Base-by-base conservation (phyloP, 768 basidiomycete genomes). In the Hygrocybe punicea region DNA sequence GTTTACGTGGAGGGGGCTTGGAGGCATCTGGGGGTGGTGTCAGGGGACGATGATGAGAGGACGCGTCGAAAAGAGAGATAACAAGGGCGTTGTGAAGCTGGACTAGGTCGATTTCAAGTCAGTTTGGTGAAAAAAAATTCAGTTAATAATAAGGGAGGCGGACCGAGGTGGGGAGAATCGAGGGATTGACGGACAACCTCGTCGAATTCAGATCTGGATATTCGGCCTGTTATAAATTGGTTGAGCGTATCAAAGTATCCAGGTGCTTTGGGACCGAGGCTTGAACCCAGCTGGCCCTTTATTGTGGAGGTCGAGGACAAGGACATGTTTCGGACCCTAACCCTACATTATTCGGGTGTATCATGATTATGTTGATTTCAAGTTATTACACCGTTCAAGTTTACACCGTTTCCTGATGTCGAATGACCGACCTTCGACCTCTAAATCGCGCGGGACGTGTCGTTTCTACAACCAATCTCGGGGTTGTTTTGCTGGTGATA, bases 71-170 rank as follows among this genome's bases (percentile, higher is more conserved):
- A 14, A 93, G 71, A 2, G 90, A 90, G 29, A 92, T 91, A 35
- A 93, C 84, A 33, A 93, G 77, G 10, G 90, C 84, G 69, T 93
- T 93, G 67, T 93, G 91, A 2, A 91, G 73, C 69, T 90, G 89
- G 25, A 91, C 87, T 86, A 59, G 14, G 45, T 16, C 39, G 45
- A 9, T 39, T 23, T 36, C 14, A n/a, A 56, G 33, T 58, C 23
- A 56, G 64, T 25, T n/a, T 3, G 4, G 13, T n/a, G 29, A 21
- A 2, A 24, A 42, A 51, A 23, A 19, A 14, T n/a, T n/a, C n/a
- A n/a, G n/a, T n/a, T n/a, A 8, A 45, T 44, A 56, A 33, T 46
- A 49, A 19, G 5, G 34, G 33, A 36, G 25, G 62, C 65, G 54
- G 50, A 75, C 73, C 63, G 21, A 56, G 55, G 52, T 78, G 79